Evolutionary conservation across 352 stramenopile genomes (phyloP), one percentile per base, ranked within the genome.

Genomic region (Phytophthora lateralis): DNA sequence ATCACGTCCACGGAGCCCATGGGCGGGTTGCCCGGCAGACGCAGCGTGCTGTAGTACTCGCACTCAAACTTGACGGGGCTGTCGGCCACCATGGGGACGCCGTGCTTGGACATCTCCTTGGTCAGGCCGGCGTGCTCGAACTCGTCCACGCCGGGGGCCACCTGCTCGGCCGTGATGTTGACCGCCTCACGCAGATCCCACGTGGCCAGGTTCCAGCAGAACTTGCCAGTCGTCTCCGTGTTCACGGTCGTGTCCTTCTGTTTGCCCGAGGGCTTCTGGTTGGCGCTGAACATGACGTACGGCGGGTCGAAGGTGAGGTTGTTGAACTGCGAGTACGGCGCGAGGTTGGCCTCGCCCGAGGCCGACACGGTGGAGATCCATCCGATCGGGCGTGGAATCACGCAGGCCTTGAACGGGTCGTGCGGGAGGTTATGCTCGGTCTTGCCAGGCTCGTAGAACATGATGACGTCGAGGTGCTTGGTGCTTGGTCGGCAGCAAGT

Each of bases 1-100:
- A 73, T 73, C 37, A 73, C 60, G 37, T 73, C 65, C 39, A 73
- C 65, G 15, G 65, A 73, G 2, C 65, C 65, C 65, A 73, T 73
- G 29, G 60, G 65, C 18, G 65, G 60, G n/a, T 69, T 73, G 12
- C 65, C 65, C 18, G 65, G 65, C 18, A 73, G 60, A n/a, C 65
- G 65, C 53, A 73, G 42, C 29, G 65, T 73, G 54, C 53, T 73
- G 54, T 73, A 69, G 49, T 73, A 73, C 65, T 73, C 65, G 54
- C 65, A 69, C 54, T 73, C 65, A 38, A 73, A 69, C 27, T 65
- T 69, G 11, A 73, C 60, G 18, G 65, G 65, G 18, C 65, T 73
- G 65, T 73, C 65, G 42, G 65, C 65, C 53, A 73, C 60, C 65
- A 73, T 73, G 41, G 64, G 64, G 9, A 72, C 64, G 18, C 64